Percentiles rank a stretch among this genome's conserved stretches.
These are phyloP conservation scores for Drechslerella stenobrocha DNA, from an alignment of 2,329 filamentous ascomycete genomes.

Conservation along the genomic window DNA sequence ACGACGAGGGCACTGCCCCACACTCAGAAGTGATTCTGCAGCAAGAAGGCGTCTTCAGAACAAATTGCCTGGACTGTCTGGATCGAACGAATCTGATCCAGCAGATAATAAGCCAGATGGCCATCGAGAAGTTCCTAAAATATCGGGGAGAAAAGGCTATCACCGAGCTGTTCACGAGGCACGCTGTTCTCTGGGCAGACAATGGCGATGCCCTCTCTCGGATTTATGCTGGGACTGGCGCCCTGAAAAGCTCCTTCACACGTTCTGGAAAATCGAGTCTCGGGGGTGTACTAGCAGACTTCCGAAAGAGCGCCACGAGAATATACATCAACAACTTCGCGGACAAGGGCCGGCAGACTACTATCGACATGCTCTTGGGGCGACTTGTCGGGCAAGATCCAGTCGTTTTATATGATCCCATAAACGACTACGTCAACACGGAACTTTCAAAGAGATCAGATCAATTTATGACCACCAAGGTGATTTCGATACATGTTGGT, in stretches of 20 bases:
- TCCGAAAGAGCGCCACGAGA: conserved; percentile 87
- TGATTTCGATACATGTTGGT: conserved; percentile 70
- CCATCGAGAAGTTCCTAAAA: conserved; percentile 77
- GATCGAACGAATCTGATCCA: conserved; percentile 96
- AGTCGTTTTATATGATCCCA: conserved; percentile 60
- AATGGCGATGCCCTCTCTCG: conserved; percentile 92
- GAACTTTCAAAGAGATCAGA: conserved; percentile 68
- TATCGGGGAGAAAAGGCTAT: conserved; percentile 71
- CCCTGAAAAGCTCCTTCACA: conserved; percentile 92
- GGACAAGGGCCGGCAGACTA: conserved; percentile 88
- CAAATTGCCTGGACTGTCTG: conserved; percentile 93
- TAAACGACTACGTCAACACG: conserved; percentile 82
- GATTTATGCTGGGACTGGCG: conserved; percentile 95
- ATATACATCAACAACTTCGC: conserved; percentile 98
- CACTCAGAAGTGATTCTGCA: conserved; percentile 70
- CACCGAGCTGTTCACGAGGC: conserved; percentile 85
- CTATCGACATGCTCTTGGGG: conserved; percentile 81
- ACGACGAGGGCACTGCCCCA: conserved; percentile 54
- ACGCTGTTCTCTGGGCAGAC: conserved; percentile 94
- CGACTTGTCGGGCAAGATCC: conserved; percentile 39
- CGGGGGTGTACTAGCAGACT: conserved; percentile 89
- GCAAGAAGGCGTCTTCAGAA: conserved; percentile 93
- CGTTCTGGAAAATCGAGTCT: conserved; percentile 93
- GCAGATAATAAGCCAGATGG: conserved; percentile 92
- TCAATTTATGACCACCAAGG: conserved; percentile 30